Evolutionary conservation across 768 basidiomycete species (phyloP), one percentile per base, ranked within the genome.

Genomic region (Mrakia blollopis): DNA sequence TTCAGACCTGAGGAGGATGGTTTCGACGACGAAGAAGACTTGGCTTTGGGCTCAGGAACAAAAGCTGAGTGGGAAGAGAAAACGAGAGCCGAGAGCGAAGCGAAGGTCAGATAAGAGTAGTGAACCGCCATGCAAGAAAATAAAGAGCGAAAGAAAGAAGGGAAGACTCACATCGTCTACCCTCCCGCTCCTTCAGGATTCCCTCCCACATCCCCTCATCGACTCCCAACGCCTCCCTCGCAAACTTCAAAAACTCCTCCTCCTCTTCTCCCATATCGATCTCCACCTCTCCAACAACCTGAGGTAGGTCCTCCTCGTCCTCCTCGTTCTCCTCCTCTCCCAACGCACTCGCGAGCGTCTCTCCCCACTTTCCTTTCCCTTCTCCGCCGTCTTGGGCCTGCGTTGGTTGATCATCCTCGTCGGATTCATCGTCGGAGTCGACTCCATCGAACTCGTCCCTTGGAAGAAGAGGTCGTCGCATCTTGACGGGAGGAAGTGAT

Each of bases 221-320:
- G 78, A 99, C 91, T 0, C 97, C 97, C 50, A 98, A 85, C 7
- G 92, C 89, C 80, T 98, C 92, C 65, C 93, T 89, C 18, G 97
- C 92, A 83, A 99, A 99, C 84, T 93, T 91, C 41, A 99, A 84
- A 80, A 98, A 99, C 80, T 97, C 96, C 80, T 92, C 93, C 84
- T 93, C 89, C 84, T 99, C 97, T 80, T 92, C 91, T 0, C 86
- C 88, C 93, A 98, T 96, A 80, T 97, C 91, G 47, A 94, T 87
- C 80, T 94, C 94, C 5, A 93, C 84, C 90, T 75, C 78, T 14
- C 69, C 92, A 2, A 92, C 89, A 4, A 95, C 87, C 80, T 91
- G 89, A 0, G 93, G 93, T n/a, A 85, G 85, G 69, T 94, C 93
- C 74, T 93, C 83, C 23, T 78, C 81, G n/a, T 78, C 80, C 25